Conservation (phyloP, 192 early-diverging fungal genomes). For the Podila minutissima region DNA sequence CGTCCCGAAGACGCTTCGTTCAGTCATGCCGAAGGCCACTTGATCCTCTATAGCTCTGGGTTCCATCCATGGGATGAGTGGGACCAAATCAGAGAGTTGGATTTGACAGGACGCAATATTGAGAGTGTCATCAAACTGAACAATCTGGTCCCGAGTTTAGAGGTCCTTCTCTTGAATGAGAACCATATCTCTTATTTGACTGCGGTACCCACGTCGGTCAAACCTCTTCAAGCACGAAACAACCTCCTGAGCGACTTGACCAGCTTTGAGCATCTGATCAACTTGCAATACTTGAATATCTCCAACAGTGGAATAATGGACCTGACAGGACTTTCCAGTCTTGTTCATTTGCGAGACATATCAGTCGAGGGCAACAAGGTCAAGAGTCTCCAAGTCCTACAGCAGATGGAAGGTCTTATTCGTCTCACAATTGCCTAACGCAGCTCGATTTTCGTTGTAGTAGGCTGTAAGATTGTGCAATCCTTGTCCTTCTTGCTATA, state of each 20-base stretch:
- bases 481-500: no score
- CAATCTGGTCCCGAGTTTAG: slow-evolving; percentile 14
- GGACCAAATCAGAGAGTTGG: slow-evolving; percentile 29
- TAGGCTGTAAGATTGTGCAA: slow-evolving; percentile 11
- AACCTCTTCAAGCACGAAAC: slow-evolving; percentile 28
- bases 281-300: slow-evolving; percentile 52
- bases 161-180: slow-evolving; percentile 34
- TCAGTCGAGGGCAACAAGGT: slow-evolving; percentile 55
- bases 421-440: slow-evolving; percentile 46
- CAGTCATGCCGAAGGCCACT: slow-evolving; percentile 24
- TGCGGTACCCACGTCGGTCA: slow-evolving; percentile 31
- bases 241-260: slow-evolving; percentile 41
- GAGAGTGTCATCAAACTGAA: slow-evolving; percentile 34
- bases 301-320: slow-evolving; percentile 50
- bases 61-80: slow-evolving; percentile 37
- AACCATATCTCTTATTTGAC: slow-evolving; percentile 40
- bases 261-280: slow-evolving; percentile 31
- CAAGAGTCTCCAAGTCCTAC: slow-evolving; percentile 35
- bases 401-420: slow-evolving; percentile 43
- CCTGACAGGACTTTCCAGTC: slow-evolving; percentile 34
- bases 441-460: slow-evolving; percentile 40
- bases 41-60: slow-evolving; percentile 11
- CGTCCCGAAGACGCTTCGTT: slow-evolving; percentile 22
- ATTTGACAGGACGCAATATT: slow-evolving; percentile 21
- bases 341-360: slow-evolving; percentile 45